Evolutionary conservation across 2,329 filamentous ascomycete species (phyloP).

Genomic region (Cadophora sp.): DNA sequence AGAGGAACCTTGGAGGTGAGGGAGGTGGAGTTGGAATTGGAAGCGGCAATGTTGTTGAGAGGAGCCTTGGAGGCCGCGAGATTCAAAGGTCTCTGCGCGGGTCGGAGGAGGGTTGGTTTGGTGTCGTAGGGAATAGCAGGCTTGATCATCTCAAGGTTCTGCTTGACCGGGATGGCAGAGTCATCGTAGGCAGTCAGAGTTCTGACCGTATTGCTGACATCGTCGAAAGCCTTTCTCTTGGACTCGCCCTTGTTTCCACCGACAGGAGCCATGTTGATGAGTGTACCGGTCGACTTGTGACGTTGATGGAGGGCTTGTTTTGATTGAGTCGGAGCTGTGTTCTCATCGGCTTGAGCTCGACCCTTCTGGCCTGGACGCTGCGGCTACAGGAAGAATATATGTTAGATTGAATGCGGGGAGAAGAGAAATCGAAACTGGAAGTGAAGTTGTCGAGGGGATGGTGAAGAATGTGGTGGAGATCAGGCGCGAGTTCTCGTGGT

Average conservation of each 20-base stretch:
- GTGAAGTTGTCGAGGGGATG: constrained; percentile 34
- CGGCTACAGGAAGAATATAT: constrained; percentile 60
- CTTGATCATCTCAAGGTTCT: constrained; percentile 41
- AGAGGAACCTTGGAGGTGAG: constrained; percentile 42
- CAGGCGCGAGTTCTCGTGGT: constrained; percentile 25
- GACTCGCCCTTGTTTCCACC: constrained; percentile 66
- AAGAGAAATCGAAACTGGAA: constrained; percentile 20
- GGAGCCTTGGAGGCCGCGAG: constrained; percentile 32
- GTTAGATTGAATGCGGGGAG: constrained; percentile 27
- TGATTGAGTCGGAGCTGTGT: constrained; percentile 57
- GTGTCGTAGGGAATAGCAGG: constrained; percentile 45
- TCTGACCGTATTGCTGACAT: constrained; percentile 74
- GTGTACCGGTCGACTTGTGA: constrained; percentile 78
- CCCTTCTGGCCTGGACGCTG: constrained; percentile 67
- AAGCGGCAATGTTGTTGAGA: constrained; percentile 21
- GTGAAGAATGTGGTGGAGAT: constrained; percentile 33
- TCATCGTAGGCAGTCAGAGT: constrained; percentile 60
- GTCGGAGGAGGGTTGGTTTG: constrained; percentile 58
- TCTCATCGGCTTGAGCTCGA: constrained; percentile 73
- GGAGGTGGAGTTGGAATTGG: constrained; percentile 28
- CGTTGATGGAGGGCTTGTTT: constrained; percentile 75
- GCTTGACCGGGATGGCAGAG: constrained; percentile 56
- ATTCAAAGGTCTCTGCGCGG: constrained; percentile 65
- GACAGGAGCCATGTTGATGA: constrained; percentile 58
- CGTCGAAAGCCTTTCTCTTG: constrained; percentile 82